phyloP scores from a whole-genome alignment of 208 protist species.

The Leishmania martiniquensis region DNA sequence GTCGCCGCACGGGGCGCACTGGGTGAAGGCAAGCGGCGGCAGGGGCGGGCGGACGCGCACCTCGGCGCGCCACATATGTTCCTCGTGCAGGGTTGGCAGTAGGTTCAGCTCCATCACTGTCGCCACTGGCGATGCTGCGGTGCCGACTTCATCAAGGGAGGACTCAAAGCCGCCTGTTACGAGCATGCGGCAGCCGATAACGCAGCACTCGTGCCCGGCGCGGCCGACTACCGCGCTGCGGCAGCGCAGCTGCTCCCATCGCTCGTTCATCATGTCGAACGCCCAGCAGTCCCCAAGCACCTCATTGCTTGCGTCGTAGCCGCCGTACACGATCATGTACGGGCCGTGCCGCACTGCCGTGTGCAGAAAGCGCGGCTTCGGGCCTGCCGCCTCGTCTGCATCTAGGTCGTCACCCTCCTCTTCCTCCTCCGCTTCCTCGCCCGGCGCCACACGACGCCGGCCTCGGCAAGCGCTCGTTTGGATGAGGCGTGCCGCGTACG shows the following conservation, averaged over 20 bases:
- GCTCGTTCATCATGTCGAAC: conserved; percentile 79
- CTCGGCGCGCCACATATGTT: conserved; percentile 57
- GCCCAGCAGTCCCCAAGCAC: conserved; percentile 72
- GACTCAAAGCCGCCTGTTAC: conserved; percentile 73
- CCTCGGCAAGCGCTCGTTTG: neutral
- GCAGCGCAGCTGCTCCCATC: conserved; percentile 72
- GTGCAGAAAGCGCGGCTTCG: conserved; percentile 69
- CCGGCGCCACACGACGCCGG: neutral
- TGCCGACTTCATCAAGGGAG: conserved; percentile 44
- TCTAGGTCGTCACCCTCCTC: neutral
- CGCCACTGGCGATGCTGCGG: conserved; percentile 10
- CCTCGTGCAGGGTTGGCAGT: conserved; percentile 47
- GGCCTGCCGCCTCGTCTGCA: neutral
- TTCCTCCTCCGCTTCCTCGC: neutral
- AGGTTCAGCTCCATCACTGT: conserved; percentile 68
- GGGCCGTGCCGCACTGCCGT: conserved; percentile 73
- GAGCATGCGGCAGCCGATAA: conserved; percentile 79
- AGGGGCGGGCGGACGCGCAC: conserved; percentile 40
- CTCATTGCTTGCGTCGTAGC: conserved; percentile 76
- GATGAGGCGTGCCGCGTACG: conserved; percentile 64
- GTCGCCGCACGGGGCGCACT: conserved; percentile 71
- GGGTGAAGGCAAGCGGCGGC: conserved; percentile 67
- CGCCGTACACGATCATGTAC: conserved; percentile 87
- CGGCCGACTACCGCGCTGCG: conserved; percentile 36
- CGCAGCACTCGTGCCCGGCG: conserved; percentile 66